Evolutionary conservation across 2,329 filamentous ascomycete genomes (phyloP).

Genomic region (Colletotrichum viniferum): DNA sequence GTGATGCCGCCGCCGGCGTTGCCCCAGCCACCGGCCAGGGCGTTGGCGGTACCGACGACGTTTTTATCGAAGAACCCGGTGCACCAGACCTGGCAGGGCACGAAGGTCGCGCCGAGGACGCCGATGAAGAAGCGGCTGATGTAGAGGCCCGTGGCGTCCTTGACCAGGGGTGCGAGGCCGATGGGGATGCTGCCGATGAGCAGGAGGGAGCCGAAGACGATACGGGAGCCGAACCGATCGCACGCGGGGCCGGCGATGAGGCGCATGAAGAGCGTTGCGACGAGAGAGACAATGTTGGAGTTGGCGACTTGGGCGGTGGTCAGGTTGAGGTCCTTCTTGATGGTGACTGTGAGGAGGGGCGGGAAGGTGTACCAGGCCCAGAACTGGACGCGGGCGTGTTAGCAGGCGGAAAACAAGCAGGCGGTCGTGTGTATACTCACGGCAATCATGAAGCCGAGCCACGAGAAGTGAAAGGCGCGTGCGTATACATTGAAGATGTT

Average conservation of each 20-base stretch:
- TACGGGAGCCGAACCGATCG: constrained; percentile 81
- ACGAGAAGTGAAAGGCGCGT: constrained; percentile 88
- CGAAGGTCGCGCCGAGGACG: constrained; percentile 78
- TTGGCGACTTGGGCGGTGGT: constrained; percentile 76
- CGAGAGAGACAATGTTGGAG: constrained; percentile 86
- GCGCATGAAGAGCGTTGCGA: constrained; percentile 76
- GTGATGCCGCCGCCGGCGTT: constrained; percentile 90
- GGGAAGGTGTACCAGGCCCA: constrained; percentile 95
- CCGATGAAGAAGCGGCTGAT: constrained; percentile 80
- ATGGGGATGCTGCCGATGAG: constrained; percentile 80
- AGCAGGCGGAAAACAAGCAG: neutral
- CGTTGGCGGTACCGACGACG: constrained; percentile 86
- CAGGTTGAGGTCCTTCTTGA: constrained; percentile 78
- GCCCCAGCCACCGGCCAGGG: constrained; percentile 82
- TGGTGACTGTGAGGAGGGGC: constrained; percentile 77
- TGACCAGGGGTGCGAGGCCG: constrained; percentile 79
- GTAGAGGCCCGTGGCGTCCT: constrained; percentile 67
- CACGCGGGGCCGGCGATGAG: constrained; percentile 82
- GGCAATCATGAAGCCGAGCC: constrained; percentile 83
- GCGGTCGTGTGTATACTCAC: constrained; percentile 54
- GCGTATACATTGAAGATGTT: constrained; percentile 83
- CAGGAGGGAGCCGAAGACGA: constrained; percentile 80
- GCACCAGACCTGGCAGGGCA: constrained; percentile 90
- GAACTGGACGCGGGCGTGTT: constrained; percentile 53
- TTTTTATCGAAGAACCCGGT: constrained; percentile 95